Conservation (phyloP, 768 basidiomycete genomes). For the Boletus coccyginus region DNA sequence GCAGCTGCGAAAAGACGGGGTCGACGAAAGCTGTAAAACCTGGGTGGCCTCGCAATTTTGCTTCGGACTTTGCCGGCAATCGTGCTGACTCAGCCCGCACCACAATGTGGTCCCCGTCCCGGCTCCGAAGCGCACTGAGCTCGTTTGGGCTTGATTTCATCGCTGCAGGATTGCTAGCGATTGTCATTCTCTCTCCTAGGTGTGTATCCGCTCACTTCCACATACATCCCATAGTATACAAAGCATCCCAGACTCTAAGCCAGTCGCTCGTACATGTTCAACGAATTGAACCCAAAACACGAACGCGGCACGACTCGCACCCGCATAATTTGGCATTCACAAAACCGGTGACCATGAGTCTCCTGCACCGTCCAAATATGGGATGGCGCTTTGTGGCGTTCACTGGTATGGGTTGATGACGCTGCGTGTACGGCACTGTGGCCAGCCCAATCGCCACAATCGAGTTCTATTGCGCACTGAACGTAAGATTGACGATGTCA, state of each 20-base stretch:
- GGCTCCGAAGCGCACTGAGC: no score
- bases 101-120: no score
- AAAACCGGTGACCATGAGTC: no score
- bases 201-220: no score
- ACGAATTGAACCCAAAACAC: conserved; percentile 7
- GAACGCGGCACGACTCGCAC: not conserved
- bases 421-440: conserved; percentile 6
- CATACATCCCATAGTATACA: not conserved
- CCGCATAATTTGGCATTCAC: not conserved
- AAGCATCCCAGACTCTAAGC: not conserved
- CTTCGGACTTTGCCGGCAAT: conserved; percentile 28
- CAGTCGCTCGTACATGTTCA: not conserved
- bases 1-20: conserved; percentile 26
- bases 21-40: conserved; percentile 21
- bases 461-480: conserved; percentile 10
- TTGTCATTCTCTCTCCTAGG: no score
- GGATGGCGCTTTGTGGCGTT: conserved; percentile 3
- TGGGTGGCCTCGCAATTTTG: conserved; percentile 23
- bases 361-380: not conserved
- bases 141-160: not conserved
- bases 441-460: not conserved
- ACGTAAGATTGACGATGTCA: conserved; percentile 32
- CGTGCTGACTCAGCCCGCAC: conserved; percentile 28
- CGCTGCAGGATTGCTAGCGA: no score
- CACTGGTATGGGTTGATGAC: conserved; percentile 2